Evolutionary conservation across 2,329 filamentous ascomycete genomes (phyloP).

Genomic region (Apiospora aurea): DNA sequence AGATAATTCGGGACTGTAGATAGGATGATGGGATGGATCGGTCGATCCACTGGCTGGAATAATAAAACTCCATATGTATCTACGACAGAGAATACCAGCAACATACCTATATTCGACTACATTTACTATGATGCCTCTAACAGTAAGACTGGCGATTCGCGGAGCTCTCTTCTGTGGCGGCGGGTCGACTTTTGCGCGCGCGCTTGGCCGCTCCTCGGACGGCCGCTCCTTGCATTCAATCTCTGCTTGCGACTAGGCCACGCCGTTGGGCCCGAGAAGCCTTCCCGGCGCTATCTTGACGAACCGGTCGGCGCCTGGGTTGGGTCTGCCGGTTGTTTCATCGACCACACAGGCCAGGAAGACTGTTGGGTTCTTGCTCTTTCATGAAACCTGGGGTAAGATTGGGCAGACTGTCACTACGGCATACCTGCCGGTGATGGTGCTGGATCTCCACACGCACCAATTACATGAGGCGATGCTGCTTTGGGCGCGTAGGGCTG

Average conservation of each 20-base stretch:
- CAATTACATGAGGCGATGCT: not conserved
- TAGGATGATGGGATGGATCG: not conserved
- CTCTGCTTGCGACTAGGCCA: not conserved
- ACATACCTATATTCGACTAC: not conserved
- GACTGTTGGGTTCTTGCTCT: not conserved
- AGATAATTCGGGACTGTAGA: not conserved
- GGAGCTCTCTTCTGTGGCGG: not conserved
- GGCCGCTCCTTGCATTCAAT: constrained; percentile 7
- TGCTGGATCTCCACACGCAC: not conserved
- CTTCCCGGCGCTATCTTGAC: not conserved
- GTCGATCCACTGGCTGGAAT: constrained; percentile 13
- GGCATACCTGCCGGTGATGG: not conserved
- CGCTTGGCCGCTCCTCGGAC: not conserved
- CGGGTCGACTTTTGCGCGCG: not conserved
- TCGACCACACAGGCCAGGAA: not conserved
- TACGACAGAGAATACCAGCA: not conserved
- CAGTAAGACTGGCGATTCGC: not conserved
- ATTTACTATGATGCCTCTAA: not conserved
- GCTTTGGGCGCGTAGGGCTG: too few relatives aligned
- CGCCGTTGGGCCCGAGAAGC: not conserved
- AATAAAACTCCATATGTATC: constrained; percentile 5
- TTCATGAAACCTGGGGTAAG: constrained; percentile 4
- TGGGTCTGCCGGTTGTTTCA: constrained; percentile 1
- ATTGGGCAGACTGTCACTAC: not conserved
- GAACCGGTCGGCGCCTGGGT: not conserved